A percentile compares a stretch with the other conserved stretches of the same genome.
phyloP scores from a whole-genome alignment of 768 basidiomycete species.

The Kondoa malvinella region DNA sequence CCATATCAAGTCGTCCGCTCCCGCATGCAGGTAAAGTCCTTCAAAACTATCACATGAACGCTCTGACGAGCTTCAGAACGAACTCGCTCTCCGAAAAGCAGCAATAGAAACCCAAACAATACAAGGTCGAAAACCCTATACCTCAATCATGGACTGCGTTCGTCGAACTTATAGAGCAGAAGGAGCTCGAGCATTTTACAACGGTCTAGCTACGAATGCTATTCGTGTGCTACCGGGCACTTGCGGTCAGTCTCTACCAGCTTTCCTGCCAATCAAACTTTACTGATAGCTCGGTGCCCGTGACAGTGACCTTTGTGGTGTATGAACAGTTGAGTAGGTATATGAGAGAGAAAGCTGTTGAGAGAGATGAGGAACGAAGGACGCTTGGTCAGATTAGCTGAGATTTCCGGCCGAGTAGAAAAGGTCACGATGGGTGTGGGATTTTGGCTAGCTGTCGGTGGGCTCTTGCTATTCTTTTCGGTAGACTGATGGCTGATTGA shows the following conservation, averaged over 20 bases:
- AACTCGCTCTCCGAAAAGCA: conserved; percentile 16
- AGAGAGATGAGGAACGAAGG: not conserved
- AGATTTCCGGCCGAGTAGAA: too few relatives aligned
- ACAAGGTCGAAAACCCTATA: conserved; percentile 47
- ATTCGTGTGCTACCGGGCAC: conserved; percentile 91
- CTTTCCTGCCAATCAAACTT: not conserved
- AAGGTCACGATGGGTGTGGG: too few relatives aligned
- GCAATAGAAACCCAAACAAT: conserved; percentile 41
- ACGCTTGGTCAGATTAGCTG: too few relatives aligned
- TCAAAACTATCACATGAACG: conserved; percentile 9
- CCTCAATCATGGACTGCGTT: conserved; percentile 66
- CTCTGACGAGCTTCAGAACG: conserved; percentile 5
- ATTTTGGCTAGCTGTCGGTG: too few relatives aligned
- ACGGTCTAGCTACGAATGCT: conserved; percentile 82
- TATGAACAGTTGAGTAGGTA: conserved; percentile 40
- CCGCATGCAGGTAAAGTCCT: conserved; percentile 57
- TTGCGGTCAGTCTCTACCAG: conserved; percentile 41
- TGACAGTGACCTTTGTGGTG: conserved; percentile 72
- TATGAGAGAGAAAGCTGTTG: conserved; percentile 5
- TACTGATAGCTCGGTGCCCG: not conserved
- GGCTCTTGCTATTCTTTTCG: too few relatives aligned
- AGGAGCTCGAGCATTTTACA: conserved; percentile 73
- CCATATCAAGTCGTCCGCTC: conserved; percentile 95
- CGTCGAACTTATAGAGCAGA: conserved; percentile 63
- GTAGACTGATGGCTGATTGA: too few relatives aligned